Conservation (phyloP, 2,329 filamentous ascomycete species). For the Penicillium sp. region DNA sequence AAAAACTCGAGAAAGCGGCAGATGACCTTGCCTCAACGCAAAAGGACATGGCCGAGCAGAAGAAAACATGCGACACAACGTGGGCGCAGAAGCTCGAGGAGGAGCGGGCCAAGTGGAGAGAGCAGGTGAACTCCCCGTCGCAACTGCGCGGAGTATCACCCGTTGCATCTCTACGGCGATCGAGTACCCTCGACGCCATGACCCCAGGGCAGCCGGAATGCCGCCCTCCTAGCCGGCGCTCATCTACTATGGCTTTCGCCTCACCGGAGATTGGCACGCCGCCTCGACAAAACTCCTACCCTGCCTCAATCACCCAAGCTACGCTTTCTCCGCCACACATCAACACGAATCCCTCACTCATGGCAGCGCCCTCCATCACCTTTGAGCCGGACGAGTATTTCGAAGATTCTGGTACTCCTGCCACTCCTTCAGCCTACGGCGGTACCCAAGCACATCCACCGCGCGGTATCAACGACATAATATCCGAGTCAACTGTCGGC, state of each 20-base stretch:
- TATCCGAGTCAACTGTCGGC: constrained; percentile 83
- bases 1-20: constrained; percentile 51
- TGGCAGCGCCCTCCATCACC: constrained; percentile 37
- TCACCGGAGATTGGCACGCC: constrained; percentile 39
- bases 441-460: constrained; percentile 33
- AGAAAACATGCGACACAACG: constrained; percentile 56
- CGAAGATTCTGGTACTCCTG: constrained; percentile 30
- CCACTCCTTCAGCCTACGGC: constrained; percentile 38
- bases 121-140: constrained; percentile 42
- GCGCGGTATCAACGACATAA: constrained; percentile 74
- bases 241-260: constrained; percentile 36
- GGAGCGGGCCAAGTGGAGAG: constrained; percentile 59
- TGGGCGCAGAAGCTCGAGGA: constrained; percentile 61
- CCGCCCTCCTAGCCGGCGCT: constrained; percentile 39
- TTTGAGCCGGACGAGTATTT: constrained; percentile 50
- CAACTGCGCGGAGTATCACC: constrained; percentile 40
- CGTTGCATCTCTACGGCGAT: constrained; percentile 40
- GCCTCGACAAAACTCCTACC: constrained; percentile 48
- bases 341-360: constrained; percentile 19
- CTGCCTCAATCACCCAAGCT: constrained; percentile 25
- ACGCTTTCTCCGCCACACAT: constrained; percentile 29
- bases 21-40: constrained; percentile 59
- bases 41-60: constrained; percentile 57
- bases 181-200: constrained; percentile 36
- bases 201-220: constrained; percentile 35